Evolutionary conservation across 305 asterid species (phyloP), one percentile per base, ranked within the genome.

Genomic region (Striga hermonthica): DNA sequence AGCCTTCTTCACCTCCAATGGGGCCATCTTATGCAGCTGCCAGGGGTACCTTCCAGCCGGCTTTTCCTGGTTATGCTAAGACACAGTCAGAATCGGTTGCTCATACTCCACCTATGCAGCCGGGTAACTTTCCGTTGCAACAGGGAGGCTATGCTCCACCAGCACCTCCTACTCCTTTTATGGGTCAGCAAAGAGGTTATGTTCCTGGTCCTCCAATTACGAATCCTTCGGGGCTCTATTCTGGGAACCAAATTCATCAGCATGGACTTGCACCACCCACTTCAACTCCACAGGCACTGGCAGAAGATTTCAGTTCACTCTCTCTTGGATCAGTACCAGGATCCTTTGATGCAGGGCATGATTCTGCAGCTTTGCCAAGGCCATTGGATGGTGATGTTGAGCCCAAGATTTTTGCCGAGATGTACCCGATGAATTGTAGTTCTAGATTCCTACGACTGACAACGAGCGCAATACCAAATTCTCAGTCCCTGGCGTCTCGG

Each of bases 261-360:
- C 84, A 75, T 48, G 90, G 85, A 63, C 72, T 79, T 39, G 78
- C 82, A 68, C 97, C 97, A 58, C 97, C 91, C n/a, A 71, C 66
- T 53, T 78, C 83, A 54, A 45, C 72, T 45, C 71, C 84, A 49
- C 96, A 82, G 71, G 87, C 85, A 40, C 72, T 91, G 85, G 86
- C 79, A 39, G 98, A 94, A 77, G 97, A 94, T 83, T 94, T 94
- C 82, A 84, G 75, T 74, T 90, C 98, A 35, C 96, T 94, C 37
- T 82, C 97, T 61, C 82, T 94, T 69, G 95, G 96, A 69, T 81
- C 99, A 73, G 89, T 72, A 66, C 99, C 98, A 22, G 99, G 99
- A 78, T 83, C 97, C 38, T 86, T 71, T 82, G 96, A 85, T 76
- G 37, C 97, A 9, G 95, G 96, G 71, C 68, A 87, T 65, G 98